phyloP scores from a whole-genome alignment of 192 early-diverging fungal genomes.

The Coemansia sp. region DNA sequence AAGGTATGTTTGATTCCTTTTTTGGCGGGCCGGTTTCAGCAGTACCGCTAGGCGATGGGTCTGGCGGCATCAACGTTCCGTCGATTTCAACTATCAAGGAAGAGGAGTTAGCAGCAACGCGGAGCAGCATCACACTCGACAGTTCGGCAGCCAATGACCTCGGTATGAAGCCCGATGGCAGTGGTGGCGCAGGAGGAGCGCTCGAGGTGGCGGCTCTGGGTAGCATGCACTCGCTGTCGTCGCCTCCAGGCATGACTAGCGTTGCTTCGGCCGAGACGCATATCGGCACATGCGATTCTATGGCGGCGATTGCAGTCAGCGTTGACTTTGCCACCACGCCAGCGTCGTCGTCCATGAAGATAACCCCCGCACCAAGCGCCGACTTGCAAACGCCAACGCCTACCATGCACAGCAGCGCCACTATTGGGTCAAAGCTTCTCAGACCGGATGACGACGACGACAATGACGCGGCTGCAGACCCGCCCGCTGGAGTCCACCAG shows the following conservation, averaged over 20 bases:
- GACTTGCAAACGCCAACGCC: conserved; percentile 42
- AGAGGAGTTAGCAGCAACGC: neutral
- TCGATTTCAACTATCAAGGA: neutral
- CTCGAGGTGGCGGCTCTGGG: neutral
- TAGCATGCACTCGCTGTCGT: conserved; percentile 20
- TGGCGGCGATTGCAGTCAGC: neutral
- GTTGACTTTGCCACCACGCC: conserved; percentile 42
- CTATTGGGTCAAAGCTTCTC: neutral
- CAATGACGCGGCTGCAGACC: neutral
- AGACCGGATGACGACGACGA: neutral
- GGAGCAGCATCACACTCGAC: neutral
- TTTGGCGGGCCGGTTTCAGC: conserved; percentile 31
- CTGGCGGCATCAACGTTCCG: neutral
- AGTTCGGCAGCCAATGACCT: neutral
- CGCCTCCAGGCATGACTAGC: conserved; percentile 34
- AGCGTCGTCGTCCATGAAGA: conserved; percentile 39
- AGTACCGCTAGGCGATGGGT: neutral
- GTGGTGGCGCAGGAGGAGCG: neutral
- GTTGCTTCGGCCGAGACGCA: conserved; percentile 26
- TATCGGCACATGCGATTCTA: conserved; percentile 12
- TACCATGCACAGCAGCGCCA: conserved; percentile 3
- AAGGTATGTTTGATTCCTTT: conserved; percentile 47
- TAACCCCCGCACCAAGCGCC: conserved; percentile 40
- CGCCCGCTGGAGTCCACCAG: neutral
- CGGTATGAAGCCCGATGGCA: neutral